Percentiles rank a stretch among this genome's conserved stretches.
These are phyloP conservation scores for Harrya chromipes DNA, from an alignment of 768 basidiomycete genomes.

Conservation along the genomic window DNA sequence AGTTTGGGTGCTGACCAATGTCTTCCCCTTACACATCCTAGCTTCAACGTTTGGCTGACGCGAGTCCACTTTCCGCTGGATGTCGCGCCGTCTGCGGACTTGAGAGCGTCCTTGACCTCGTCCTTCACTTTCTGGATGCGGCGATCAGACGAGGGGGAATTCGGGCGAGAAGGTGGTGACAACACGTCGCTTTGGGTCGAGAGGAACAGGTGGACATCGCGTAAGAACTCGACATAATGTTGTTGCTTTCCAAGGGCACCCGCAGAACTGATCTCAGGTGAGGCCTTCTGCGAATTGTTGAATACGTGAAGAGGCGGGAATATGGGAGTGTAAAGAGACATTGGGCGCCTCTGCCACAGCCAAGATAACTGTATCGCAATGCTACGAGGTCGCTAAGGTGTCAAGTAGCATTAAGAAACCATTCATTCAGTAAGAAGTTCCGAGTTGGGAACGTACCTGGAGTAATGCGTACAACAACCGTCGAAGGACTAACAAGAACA, in stretches of 20 bases:
- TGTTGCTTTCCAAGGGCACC: constrained; percentile 8
- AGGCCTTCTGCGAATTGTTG: constrained; percentile 4
- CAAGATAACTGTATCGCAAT: neutral
- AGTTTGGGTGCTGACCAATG: constrained; percentile 21
- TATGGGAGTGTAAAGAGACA: constrained; percentile 36
- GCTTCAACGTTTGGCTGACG: constrained; percentile 37
- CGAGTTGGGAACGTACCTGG: constrained; percentile 5
- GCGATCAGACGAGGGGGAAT: constrained; percentile 28
- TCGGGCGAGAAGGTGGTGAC: constrained; percentile 35
- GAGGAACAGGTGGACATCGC: constrained; percentile 32
- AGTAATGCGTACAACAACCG: neutral
- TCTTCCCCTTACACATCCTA: constrained; percentile 40
- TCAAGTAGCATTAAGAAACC: neutral
- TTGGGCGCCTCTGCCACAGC: constrained; percentile 4
- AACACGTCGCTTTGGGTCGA: constrained; percentile 32
- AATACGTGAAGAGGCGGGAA: constrained; percentile 25
- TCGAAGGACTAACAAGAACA: neutral
- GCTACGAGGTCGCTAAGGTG: neutral
- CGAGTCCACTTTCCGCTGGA: constrained; percentile 47
- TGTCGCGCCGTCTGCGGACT: constrained; percentile 36
- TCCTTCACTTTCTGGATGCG: constrained; percentile 33
- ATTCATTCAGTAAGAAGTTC: neutral
- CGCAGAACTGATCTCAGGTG: neutral
- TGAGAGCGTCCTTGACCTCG: constrained; percentile 35
- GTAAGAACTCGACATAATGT: constrained; percentile 25